These are phyloP conservation scores for Tetrapisispora fleetii DNA, from an alignment of 805 yeast species.

Conservation along the genomic window DNA sequence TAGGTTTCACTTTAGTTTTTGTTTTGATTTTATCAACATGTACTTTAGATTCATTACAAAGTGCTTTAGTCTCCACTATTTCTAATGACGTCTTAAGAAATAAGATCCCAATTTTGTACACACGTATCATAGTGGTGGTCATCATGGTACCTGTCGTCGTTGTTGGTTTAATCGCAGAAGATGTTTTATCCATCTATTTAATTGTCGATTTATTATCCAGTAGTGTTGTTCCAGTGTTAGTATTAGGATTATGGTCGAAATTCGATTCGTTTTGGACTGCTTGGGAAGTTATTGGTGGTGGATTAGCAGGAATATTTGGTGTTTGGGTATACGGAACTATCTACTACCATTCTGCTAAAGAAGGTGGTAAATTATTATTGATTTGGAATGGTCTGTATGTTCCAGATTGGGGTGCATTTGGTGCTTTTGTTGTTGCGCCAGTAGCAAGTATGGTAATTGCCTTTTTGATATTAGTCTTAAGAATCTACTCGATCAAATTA, in stretches of 20 bases:
- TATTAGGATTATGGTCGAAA: slow-evolving; percentile 61
- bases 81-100: slow-evolving; percentile 88
- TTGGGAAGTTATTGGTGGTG: slow-evolving; percentile 73
- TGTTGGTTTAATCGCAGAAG: slow-evolving; percentile 75
- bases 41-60: slow-evolving; percentile 80
- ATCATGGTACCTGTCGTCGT: slow-evolving; percentile 83
- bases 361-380: slow-evolving; percentile 68
- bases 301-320: slow-evolving; percentile 69
- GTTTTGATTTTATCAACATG: slow-evolving; percentile 70
- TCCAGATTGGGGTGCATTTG: slow-evolving; percentile 89
- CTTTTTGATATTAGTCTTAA: slow-evolving; percentile 38
- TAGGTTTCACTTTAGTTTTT: slow-evolving; percentile 74
- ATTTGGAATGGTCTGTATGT: slow-evolving; percentile 73
- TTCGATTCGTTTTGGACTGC: slow-evolving; percentile 61
- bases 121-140: slow-evolving; percentile 58
- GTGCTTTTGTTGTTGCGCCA: slow-evolving; percentile 89
- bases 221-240: slow-evolving; percentile 72
- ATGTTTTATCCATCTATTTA: slow-evolving; percentile 75
- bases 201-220: slow-evolving; percentile 88
- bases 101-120: slow-evolving; percentile 54
- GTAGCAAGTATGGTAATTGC: slow-evolving; percentile 63
- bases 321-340: slow-evolving; percentile 79
- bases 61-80: slow-evolving; percentile 78
- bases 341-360: slow-evolving; percentile 60
- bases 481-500: slow-evolving; percentile 31